Conservation (phyloP, 2,329 filamentous ascomycete genomes). For the Plenodomus biglobosus region DNA sequence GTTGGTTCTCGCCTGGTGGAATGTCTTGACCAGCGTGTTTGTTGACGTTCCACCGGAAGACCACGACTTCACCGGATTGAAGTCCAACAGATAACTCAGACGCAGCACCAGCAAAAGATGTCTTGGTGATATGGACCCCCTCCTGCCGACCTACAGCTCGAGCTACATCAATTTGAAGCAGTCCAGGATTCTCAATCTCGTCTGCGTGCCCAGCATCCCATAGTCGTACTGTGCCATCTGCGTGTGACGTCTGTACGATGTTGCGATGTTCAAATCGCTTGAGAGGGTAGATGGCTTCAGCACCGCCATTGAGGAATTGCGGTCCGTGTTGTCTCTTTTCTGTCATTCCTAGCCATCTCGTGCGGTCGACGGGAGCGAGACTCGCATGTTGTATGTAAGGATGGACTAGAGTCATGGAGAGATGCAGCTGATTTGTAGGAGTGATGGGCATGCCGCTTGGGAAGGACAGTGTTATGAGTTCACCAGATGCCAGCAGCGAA, state of each 20-base stretch:
- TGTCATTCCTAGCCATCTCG: constrained; percentile 86
- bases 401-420: constrained; percentile 84
- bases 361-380: constrained; percentile 73
- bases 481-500: constrained; percentile 77
- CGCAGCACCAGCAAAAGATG: constrained; percentile 77
- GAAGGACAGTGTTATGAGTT: constrained; percentile 87
- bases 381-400: constrained; percentile 78
- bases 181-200: constrained; percentile 81
- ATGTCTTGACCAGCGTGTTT: constrained; percentile 67
- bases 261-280: constrained; percentile 82
- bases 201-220: constrained; percentile 94
- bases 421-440: constrained; percentile 88
- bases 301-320: constrained; percentile 75
- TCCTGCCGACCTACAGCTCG: constrained; percentile 78
- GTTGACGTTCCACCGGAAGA: constrained; percentile 89
- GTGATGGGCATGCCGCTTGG: constrained; percentile 88
- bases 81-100: constrained; percentile 85
- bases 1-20: constrained; percentile 52
- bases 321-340: constrained; percentile 81
- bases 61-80: constrained; percentile 75
- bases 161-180: constrained; percentile 84
- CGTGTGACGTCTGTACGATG: constrained; percentile 82
- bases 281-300: constrained; percentile 67
- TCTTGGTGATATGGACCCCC: constrained; percentile 73
- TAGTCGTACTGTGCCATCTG: constrained; percentile 84